A percentile compares a stretch with the other conserved stretches of the same genome.
phyloP scores from a whole-genome alignment of 768 basidiomycete species.

The Lentinula raphanica region DNA sequence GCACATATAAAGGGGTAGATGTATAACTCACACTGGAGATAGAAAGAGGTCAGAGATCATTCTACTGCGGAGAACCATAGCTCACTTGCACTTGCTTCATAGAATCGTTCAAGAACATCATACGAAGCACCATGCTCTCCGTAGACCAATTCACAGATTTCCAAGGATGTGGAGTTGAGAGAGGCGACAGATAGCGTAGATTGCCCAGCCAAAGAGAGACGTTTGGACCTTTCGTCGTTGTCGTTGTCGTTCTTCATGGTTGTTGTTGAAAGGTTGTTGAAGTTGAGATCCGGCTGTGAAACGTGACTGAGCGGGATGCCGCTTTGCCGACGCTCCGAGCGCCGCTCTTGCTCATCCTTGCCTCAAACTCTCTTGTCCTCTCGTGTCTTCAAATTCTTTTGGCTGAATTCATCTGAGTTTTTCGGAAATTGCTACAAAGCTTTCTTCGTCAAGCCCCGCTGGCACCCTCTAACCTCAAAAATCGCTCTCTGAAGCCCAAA shows the following conservation, averaged over 20 bases:
- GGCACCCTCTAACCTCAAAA: too few species aligned
- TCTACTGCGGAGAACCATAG: conserved; percentile 14
- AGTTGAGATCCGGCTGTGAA: neutral
- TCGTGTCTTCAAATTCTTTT: too few species aligned
- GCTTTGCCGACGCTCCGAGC: neutral
- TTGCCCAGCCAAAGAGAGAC: neutral
- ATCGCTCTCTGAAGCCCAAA: too few species aligned
- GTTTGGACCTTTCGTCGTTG: neutral
- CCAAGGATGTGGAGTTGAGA: conserved; percentile 53
- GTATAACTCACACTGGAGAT: too few species aligned
- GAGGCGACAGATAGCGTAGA: conserved; percentile 19
- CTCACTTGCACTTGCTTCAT: conserved; percentile 68
- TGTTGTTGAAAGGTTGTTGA: too few species aligned
- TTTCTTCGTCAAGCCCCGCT: too few species aligned
- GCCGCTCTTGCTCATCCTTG: too few species aligned
- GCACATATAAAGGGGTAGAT: too few species aligned
- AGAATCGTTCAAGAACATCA: conserved; percentile 54
- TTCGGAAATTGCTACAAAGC: too few species aligned
- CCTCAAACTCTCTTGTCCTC: too few species aligned
- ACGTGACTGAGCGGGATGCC: neutral
- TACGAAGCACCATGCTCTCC: conserved; percentile 48
- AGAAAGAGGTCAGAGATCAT: conserved; percentile 12
- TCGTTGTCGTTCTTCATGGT: neutral
- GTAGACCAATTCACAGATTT: conserved; percentile 69
- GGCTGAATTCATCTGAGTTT: too few species aligned